Percentiles rank a stretch among this genome's conserved stretches.
Conservation (phyloP, 2,329 filamentous ascomycete species). For the Podosphaera fusca region DNA sequence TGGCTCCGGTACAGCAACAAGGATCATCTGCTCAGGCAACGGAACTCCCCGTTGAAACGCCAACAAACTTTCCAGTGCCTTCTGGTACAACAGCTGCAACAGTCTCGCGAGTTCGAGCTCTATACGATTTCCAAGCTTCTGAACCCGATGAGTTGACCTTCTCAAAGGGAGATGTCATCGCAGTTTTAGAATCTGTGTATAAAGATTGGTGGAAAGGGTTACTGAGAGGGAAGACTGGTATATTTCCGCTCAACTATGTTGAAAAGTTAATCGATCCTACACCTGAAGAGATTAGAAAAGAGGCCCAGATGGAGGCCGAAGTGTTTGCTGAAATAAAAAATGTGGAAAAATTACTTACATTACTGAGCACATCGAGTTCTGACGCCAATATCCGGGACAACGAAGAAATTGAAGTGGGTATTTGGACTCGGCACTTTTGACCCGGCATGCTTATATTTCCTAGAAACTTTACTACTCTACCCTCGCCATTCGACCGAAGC, state of each 20-base stretch:
- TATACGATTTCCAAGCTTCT: constrained; percentile 87
- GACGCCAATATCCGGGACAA: constrained; percentile 73
- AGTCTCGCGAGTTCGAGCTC: constrained; percentile 75
- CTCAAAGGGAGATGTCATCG: constrained; percentile 89
- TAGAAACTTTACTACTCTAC: constrained; percentile 77
- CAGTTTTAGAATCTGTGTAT: constrained; percentile 89
- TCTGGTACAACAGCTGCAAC: constrained; percentile 88
- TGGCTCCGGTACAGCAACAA: constrained; percentile 16
- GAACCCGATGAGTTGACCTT: constrained; percentile 91
- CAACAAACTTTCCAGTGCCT: constrained; percentile 32
- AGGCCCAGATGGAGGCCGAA: constrained; percentile 82
- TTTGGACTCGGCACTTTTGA: neutral
- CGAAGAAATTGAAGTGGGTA: constrained; percentile 70
- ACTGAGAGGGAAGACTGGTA: constrained; percentile 79
- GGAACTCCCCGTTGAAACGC: constrained; percentile 18
- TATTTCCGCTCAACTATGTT: constrained; percentile 96
- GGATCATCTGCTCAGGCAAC: constrained; percentile 18
- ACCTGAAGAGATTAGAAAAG: constrained; percentile 75
- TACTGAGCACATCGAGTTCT: constrained; percentile 70
- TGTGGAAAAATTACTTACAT: constrained; percentile 60
- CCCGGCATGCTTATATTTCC: constrained; percentile 16
- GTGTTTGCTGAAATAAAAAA: constrained; percentile 59
- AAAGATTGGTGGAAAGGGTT: constrained; percentile 99
- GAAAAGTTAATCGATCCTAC: constrained; percentile 93
- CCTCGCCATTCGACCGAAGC: constrained; percentile 76